Base-by-base conservation (phyloP, 352 stramenopile genomes). In the Phytopythium aichiense region DNA sequence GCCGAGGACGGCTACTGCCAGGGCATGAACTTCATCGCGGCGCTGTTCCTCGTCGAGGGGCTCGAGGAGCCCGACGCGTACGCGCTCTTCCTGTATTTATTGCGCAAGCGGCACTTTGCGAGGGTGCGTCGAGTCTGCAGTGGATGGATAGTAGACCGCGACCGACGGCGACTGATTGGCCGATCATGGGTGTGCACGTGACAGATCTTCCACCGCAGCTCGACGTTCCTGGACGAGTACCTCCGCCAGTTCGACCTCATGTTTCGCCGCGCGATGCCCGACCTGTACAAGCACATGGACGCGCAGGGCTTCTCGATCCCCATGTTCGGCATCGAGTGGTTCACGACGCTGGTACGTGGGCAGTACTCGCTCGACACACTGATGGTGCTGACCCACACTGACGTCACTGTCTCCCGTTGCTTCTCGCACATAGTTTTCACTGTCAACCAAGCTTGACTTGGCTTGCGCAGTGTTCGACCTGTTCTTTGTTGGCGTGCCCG, bases 21-120 rank as follows among this genome's bases (percentile, higher is more conserved):
- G 46, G 87, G 87, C 7, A 95, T 95, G 87, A 95, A 95, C 71
- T 95, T 95, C 58, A 93, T 95, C 61, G 87, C 85, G 0, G 87
- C 83, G 20, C 64, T 95, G 5, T 94, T 95, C 50, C 77, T 95
- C 13, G 87, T 94, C 7, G 79, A 93, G 77, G 87, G 83, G 0
- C 60, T 95, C 16, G 74, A 83, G 3, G 87, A 95, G 67, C 84
- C 81, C 4, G 83, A 95, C 61, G 79, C 84, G 13, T 95, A 94
- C 42, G 76, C 82, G 31, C 68, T 92, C 11, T 95, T 94, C 52
- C 66, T 92, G 9, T 95, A 93, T 49, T 73, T 95, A 25, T 69
- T 95, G 4, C 81, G 87, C 71, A 89, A 91, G 58, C 81, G 85
- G 18, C 81, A 93, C 49, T 74, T 95, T 20, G 82, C 82, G 15